Percentiles rank a stretch among this genome's conserved stretches.
These are phyloP conservation scores for Nadsonia fulvescens DNA, from an alignment of 805 yeast genomes.

Conservation along the genomic window DNA sequence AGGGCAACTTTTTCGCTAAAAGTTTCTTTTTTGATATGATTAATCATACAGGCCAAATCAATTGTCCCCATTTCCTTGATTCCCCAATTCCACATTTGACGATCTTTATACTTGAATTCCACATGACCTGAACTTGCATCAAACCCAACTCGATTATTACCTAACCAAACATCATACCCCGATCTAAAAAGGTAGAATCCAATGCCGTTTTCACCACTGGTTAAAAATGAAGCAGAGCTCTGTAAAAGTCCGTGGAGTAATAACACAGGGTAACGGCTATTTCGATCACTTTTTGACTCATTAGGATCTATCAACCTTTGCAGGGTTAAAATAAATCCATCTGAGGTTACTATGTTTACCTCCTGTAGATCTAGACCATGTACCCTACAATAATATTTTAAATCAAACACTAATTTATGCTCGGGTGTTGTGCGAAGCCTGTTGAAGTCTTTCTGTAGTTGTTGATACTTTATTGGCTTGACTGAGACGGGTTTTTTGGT, in stretches of 20 bases:
- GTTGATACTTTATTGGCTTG: too few relatives aligned
- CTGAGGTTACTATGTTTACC: constrained; percentile 48
- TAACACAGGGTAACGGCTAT: constrained; percentile 34
- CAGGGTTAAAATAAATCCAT: constrained; percentile 58
- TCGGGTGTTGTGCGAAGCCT: constrained; percentile 15
- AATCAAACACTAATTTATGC: constrained; percentile 27
- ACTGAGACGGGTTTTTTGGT: too few relatives aligned
- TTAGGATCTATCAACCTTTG: constrained; percentile 42
- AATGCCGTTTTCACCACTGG: constrained; percentile 66
- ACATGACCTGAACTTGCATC: constrained; percentile 48
- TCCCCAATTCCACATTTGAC: constrained; percentile 85
- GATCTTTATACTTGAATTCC: constrained; percentile 24
- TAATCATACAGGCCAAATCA: constrained; percentile 62
- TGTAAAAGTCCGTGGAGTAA: constrained; percentile 77
- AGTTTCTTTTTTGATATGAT: constrained; percentile 31
- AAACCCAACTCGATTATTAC: constrained; percentile 81
- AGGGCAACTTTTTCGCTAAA: constrained; percentile 28
- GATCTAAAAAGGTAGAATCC: constrained; percentile 35
- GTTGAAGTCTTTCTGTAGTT: too few relatives aligned
- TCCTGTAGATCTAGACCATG: constrained; percentile 42
- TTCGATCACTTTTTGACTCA: constrained; percentile 16
- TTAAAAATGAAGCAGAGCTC: constrained; percentile 69
- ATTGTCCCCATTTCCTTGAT: constrained; percentile 60
- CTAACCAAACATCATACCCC: constrained; percentile 82
- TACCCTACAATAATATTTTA: constrained; percentile 49